Evolutionary conservation across 2,329 filamentous ascomycete genomes (phyloP).

Genomic region (Colletotrichum lini): DNA sequence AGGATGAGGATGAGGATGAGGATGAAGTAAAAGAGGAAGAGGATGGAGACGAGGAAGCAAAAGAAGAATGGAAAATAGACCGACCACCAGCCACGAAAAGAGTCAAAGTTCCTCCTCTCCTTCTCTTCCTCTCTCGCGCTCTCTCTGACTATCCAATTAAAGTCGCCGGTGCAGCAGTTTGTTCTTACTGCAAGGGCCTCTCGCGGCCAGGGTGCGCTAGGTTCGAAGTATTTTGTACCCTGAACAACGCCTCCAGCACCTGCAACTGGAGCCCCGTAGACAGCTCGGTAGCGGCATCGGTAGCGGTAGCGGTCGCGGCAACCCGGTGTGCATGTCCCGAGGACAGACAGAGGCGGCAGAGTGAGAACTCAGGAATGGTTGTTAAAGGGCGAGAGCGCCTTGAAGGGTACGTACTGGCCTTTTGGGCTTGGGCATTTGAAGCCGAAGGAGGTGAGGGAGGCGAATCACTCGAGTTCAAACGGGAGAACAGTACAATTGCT

Average conservation of each 20-base stretch:
- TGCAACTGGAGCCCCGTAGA: constrained; percentile 1
- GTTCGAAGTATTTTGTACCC: constrained; percentile 13
- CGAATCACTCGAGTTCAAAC: constrained; percentile 11
- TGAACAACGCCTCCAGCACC: constrained; percentile 4
- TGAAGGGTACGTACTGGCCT: constrained; percentile 25
- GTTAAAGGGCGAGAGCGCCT: not conserved
- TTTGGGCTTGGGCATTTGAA: constrained; percentile 14
- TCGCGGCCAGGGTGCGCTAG: constrained; percentile 30
- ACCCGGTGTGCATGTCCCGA: constrained; percentile 6
- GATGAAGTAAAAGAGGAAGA: not conserved
- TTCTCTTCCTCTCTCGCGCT: not conserved
- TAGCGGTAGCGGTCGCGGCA: constrained; percentile 6
- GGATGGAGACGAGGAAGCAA: not conserved
- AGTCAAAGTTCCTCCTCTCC: not conserved
- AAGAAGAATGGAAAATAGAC: constrained; percentile 14
- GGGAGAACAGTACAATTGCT: not conserved
- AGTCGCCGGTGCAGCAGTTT: constrained; percentile 23
- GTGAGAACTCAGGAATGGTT: constrained; percentile 14
- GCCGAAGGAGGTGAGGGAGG: constrained; percentile 24
- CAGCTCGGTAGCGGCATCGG: constrained; percentile 12
- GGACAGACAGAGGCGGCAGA: constrained; percentile 5
- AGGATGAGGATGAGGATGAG: not conserved
- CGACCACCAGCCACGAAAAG: constrained; percentile 4
- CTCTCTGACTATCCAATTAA: constrained; percentile 16
- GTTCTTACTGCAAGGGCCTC: constrained; percentile 40